phyloP scores from a whole-genome alignment of 805 yeast genomes.

The Danielia reshetovae region DNA sequence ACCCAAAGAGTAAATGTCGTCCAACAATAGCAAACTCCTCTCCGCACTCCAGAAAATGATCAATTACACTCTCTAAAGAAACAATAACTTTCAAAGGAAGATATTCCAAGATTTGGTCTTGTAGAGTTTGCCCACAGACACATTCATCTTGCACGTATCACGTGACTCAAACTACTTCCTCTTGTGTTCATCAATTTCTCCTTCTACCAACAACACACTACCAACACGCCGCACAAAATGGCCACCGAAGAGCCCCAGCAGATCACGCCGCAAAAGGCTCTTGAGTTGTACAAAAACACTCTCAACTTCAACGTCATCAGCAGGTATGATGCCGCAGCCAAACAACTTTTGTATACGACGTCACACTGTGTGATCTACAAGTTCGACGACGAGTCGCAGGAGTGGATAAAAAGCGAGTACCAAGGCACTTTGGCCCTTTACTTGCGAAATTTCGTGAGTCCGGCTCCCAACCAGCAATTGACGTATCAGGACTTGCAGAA shows the following conservation, averaged over 20 bases:
- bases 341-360: conserved; percentile 62
- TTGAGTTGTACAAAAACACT: conserved; percentile 63
- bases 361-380: conserved; percentile 71
- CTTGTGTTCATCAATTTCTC: no score
- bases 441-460: conserved; percentile 42
- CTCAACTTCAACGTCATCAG: conserved; percentile 73
- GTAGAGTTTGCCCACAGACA: no score
- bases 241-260: conserved; percentile 27
- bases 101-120: no score
- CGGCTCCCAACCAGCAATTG: conserved; percentile 12
- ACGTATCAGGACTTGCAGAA: conserved; percentile 31
- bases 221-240: conserved; percentile 9
- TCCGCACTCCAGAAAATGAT: no score
- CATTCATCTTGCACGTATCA: no score
- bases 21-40: no score
- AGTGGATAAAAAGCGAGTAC: conserved; percentile 68
- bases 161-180: no score
- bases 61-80: no score
- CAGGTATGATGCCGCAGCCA: conserved; percentile 68
- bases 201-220: background rate
- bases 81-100: no score
- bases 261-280: conserved; percentile 41
- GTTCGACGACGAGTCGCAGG: conserved; percentile 51
- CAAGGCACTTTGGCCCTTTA: conserved; percentile 71
- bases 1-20: no score